phyloP scores from a whole-genome alignment of 306 rosid species.

The Sesbania bispinosa region DNA sequence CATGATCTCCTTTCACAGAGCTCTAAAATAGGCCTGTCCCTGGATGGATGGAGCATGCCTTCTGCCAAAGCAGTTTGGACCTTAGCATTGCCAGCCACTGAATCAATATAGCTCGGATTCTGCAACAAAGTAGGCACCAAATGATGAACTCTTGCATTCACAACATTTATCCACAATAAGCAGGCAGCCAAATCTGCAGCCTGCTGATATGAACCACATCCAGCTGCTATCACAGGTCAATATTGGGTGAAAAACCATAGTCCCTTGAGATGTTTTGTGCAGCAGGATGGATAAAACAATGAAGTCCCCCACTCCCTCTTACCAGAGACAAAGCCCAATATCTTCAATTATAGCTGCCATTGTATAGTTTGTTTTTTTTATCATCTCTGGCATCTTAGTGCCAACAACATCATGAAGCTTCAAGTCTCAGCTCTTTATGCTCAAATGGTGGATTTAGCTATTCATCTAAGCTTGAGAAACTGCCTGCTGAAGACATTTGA shows the following conservation, averaged over 20 bases:
- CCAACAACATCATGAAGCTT: background rate
- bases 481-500: constrained; percentile 24
- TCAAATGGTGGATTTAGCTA: background rate
- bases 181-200: background rate
- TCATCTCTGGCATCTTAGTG: background rate
- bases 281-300: background rate
- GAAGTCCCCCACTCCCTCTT: background rate
- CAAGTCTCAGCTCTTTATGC: background rate
- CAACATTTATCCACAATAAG: background rate
- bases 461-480: constrained; percentile 18
- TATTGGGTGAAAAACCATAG: no score
- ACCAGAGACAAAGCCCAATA: background rate
- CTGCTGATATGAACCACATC: background rate
- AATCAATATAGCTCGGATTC: background rate
- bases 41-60: no score
- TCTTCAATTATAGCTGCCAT: background rate
- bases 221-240: background rate
- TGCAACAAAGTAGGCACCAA: background rate
- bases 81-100: background rate
- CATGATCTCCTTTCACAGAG: no score
- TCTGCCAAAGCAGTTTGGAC: no score
- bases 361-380: background rate
- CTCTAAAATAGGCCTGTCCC: no score
- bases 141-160: background rate
- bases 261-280: background rate